Conservation (phyloP, 441 rosid genomes). For the Flueggea neowawraea region DNA sequence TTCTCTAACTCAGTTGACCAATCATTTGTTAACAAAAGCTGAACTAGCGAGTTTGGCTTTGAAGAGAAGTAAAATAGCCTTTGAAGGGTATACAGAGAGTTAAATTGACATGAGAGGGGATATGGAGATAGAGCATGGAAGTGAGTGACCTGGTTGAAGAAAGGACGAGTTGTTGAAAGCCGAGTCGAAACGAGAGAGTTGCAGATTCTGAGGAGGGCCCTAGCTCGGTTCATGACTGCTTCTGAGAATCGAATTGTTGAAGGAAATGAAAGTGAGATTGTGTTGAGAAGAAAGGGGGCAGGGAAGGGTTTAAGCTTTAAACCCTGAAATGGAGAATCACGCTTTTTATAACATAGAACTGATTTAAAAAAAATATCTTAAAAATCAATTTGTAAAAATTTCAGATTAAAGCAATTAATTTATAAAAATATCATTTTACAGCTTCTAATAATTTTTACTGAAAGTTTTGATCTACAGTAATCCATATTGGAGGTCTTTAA, state of each 20-base stretch:
- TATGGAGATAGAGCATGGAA: constrained; percentile 16
- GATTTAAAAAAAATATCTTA: too few species aligned
- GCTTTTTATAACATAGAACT: too few species aligned
- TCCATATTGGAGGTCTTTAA: too few species aligned
- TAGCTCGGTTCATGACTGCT: constrained; percentile 57
- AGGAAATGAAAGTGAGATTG: background rate
- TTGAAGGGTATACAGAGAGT: constrained; percentile 21
- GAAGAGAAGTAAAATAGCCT: constrained; percentile 34
- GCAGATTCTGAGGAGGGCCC: constrained; percentile 31
- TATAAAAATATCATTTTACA: too few species aligned
- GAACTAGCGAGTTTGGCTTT: constrained; percentile 40
- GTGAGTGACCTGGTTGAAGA: constrained; percentile 41
- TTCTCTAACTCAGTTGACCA: constrained; percentile 60
- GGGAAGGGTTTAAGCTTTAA: constrained; percentile 1
- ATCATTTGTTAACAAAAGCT: constrained; percentile 36
- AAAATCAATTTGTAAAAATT: too few species aligned
- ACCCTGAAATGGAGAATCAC: too few species aligned
- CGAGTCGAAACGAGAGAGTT: constrained; percentile 28
- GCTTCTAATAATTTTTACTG: too few species aligned
- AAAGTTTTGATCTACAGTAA: too few species aligned
- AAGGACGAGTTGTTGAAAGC: constrained; percentile 24
- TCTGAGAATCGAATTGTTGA: background rate
- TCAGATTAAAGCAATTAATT: too few species aligned
- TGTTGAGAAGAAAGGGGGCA: background rate
- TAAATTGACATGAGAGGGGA: constrained; percentile 9